A percentile compares a stretch with the other conserved stretches of the same genome.
Conservation (phyloP, 257 asterid genomes). For the Solanum ahanhuiri region DNA sequence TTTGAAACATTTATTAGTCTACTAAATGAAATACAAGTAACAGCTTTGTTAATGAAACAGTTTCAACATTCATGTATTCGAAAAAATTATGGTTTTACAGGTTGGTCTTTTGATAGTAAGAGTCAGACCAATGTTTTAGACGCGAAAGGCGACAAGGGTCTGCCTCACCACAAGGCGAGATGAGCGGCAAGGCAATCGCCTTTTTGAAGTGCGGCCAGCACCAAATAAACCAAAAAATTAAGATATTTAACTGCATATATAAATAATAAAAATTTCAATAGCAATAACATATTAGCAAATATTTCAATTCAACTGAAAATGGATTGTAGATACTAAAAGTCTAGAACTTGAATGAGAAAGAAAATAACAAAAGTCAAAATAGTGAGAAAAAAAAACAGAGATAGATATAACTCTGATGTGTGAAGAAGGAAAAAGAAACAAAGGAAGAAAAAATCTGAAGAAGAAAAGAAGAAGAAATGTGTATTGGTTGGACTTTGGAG, state of each 20-base stretch:
- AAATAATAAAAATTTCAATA: no score
- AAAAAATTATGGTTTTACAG: not conserved
- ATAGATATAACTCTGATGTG: not conserved
- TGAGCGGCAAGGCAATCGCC: not conserved
- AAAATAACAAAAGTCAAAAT: no score
- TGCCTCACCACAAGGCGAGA: no score
- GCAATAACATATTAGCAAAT: no score
- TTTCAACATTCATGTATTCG: not conserved
- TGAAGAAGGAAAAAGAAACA: not conserved
- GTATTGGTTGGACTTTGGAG: not conserved
- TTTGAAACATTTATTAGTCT: not conserved
- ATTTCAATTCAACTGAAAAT: no score
- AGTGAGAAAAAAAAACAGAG: not conserved
- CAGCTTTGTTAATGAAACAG: not conserved
- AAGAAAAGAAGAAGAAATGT: no score
- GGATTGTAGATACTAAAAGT: no score
- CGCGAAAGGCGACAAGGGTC: not conserved
- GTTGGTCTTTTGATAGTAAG: not conserved
- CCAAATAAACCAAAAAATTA: no score
- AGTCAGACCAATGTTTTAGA: not conserved
- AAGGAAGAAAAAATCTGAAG: not conserved
- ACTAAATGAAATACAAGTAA: not conserved
- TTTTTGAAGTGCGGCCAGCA: no score
- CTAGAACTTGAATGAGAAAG: no score
- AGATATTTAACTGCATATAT: no score